Conservation (phyloP, 306 rosid genomes). For the Pterocarpus macrocarpus region DNA sequence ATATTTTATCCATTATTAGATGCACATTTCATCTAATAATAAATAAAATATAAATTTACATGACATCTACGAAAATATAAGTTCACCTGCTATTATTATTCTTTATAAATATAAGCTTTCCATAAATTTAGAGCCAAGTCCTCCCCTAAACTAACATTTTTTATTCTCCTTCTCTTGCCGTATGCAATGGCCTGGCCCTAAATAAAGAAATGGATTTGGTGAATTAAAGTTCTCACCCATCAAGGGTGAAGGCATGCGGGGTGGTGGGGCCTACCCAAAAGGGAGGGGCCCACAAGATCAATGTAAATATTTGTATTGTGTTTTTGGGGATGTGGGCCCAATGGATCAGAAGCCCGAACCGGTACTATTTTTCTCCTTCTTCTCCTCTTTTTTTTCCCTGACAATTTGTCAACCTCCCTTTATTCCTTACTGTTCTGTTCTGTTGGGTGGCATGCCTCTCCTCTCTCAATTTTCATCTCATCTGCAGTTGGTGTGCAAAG, state of each 20-base stretch:
- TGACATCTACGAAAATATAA: too few relatives aligned
- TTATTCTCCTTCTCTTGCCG: background rate
- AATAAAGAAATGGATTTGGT: slow-evolving; percentile 7
- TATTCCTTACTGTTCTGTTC: background rate
- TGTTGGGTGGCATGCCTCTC: background rate
- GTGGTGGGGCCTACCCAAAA: slow-evolving; percentile 15
- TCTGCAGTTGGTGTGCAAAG: background rate
- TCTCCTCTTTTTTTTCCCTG: background rate
- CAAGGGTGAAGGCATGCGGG: slow-evolving; percentile 46
- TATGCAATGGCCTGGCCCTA: background rate
- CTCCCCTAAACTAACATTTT: too few relatives aligned
- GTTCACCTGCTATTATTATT: too few relatives aligned
- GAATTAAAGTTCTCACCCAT: slow-evolving; percentile 5
- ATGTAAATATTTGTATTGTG: background rate
- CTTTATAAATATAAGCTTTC: too few relatives aligned
- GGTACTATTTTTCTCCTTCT: slow-evolving; percentile 12
- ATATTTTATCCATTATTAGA: too few relatives aligned
- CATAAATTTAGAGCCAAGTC: too few relatives aligned
- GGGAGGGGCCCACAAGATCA: slow-evolving; percentile 51
- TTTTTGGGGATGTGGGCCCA: slow-evolving; percentile 37
- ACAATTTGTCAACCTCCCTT: slow-evolving; percentile 44
- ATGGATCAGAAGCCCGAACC: slow-evolving; percentile 32
- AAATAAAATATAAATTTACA: too few relatives aligned
- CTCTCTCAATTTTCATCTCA: too few relatives aligned
- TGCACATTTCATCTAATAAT: too few relatives aligned